Evolutionary conservation across 495 filamentous ascomycete species (phyloP), one percentile per base, ranked within the genome.

Genomic region (Talaromyces borbonicus): DNA sequence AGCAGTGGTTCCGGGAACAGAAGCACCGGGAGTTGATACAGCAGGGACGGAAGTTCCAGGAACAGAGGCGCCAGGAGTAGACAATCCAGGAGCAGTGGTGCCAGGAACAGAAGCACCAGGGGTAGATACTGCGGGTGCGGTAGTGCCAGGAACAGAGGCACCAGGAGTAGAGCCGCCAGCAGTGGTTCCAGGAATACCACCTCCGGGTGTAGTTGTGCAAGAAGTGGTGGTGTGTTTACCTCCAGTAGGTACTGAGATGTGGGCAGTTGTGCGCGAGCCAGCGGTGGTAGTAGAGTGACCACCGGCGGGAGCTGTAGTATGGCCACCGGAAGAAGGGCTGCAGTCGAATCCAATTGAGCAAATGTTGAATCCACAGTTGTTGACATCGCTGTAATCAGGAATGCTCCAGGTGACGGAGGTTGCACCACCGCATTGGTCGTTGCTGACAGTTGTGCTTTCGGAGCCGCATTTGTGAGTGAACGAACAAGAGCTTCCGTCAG

Each of bases 341-440:
- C 90, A 95, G 68, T 90, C 77, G 58, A 93, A 96, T 54, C 72
- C 77, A 56, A 95, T 79, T 52, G 65, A 75, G 68, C 85, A 82
- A 52, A 95, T 78, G 49, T 79, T 79, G 55, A 95, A 72, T 44
- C 72, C 73, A 67, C 87, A 90, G 46, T 58, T 57, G 31, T 66
- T 59, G 27, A 63, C 54, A 35, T 68, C 59, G 49, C 69, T 66
- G 59, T 81, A 63, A 6, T 66, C 55, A 12, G 84, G 84, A 55
- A 87, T 78, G 60, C 85, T 72, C 57, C 94, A 80, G 27, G 76
- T 78, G 26, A 95, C 86, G 18, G 74, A 75, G 56, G 72, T 84
- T 47, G 90, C 90, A 66, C 90, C 89, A 74, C 89, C 90, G 61
- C 90, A 96, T 70, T 95, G 87, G 49, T 71, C 77, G 72, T 95